A percentile compares a stretch with the other conserved stretches of the same genome.
phyloP scores from a whole-genome alignment of 1,284 basidiomycete species.

The Trametes sp. region DNA sequence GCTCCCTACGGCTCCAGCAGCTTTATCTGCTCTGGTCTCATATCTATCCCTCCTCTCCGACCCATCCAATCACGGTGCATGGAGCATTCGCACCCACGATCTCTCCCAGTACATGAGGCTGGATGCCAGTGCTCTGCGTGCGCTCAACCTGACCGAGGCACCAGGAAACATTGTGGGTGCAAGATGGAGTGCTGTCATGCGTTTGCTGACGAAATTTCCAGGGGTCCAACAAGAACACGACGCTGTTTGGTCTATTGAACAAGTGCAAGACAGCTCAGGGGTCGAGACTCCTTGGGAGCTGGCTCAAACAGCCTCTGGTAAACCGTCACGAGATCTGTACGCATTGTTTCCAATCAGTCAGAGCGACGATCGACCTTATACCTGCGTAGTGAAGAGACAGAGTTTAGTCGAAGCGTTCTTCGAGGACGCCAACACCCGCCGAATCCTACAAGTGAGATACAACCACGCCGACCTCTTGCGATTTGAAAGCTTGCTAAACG shows the following conservation, averaged over 20 bases:
- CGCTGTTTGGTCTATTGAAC: constrained; percentile 90
- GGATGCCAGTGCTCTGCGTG: constrained; percentile 93
- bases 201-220: constrained; percentile 28
- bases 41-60: constrained; percentile 90
- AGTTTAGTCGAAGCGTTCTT: constrained; percentile 89
- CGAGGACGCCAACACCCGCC: constrained; percentile 78
- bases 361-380: background rate
- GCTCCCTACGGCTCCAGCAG: constrained; percentile 80
- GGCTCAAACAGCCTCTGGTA: constrained; percentile 97
- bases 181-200: too few species aligned
- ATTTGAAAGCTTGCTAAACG: background rate
- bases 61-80: constrained; percentile 83
- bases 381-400: constrained; percentile 75
- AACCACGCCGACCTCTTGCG: background rate
- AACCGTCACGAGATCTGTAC: constrained; percentile 92
- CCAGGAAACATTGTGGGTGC: constrained; percentile 39
- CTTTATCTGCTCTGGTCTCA: constrained; percentile 82
- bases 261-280: constrained; percentile 98
- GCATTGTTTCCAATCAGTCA: constrained; percentile 43
- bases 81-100: constrained; percentile 87
- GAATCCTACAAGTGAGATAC: constrained; percentile 70
- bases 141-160: constrained; percentile 85
- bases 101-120: constrained; percentile 95
- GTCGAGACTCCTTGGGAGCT: constrained; percentile 87
- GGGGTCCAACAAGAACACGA: constrained; percentile 81